Evolutionary conservation across 1,284 basidiomycete species (phyloP), one percentile per base, ranked within the genome.

Genomic region (Moniliophthora roreri): DNA sequence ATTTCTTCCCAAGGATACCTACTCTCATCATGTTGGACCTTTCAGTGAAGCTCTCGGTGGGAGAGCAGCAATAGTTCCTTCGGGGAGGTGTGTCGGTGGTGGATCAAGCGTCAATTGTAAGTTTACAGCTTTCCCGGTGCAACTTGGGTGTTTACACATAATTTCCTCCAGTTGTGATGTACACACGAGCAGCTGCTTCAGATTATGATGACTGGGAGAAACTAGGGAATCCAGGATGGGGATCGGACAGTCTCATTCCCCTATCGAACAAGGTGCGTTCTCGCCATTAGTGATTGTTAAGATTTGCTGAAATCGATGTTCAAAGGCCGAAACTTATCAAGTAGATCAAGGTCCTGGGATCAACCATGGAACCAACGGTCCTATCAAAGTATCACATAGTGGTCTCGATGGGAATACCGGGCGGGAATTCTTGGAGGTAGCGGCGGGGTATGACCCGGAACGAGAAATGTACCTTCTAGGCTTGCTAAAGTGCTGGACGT

Each of bases 31-130:
- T 50, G 61, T 65, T 3, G 65, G 69, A 2, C 74, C 72, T 42
- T 69, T 76, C 0, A 79, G 72, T 55, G 57, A 69, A 2, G 66
- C 75, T 0, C 63, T 85, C n/a, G 71, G 66, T 8, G 77, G 75
- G 18, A 77, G 83, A 10, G 57, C 69, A 1, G 57, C 68, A 2
- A 51, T 77, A 21, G 72, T 80, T 15, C 69, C 72, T 0, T 64
- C 67, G 35, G 84, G 78, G 0, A 71, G 75, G 37, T 77, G 74
- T 37, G 61, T 87, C 0, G 84, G 84, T 9, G 85, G 85, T 0
- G 83, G 82, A 0, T 83, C 82, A 1, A 68, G 70, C 52, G 72
- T 86, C 15, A 84, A 86, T 58, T 84, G 84, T 83, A 54, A 18
- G 49, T 24, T 13, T 18, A 15, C 4, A 15, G 6, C 28, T 23